phyloP scores from a whole-genome alignment of 108 stramenopile species.

The Stephanodiscus minutulus region DNA sequence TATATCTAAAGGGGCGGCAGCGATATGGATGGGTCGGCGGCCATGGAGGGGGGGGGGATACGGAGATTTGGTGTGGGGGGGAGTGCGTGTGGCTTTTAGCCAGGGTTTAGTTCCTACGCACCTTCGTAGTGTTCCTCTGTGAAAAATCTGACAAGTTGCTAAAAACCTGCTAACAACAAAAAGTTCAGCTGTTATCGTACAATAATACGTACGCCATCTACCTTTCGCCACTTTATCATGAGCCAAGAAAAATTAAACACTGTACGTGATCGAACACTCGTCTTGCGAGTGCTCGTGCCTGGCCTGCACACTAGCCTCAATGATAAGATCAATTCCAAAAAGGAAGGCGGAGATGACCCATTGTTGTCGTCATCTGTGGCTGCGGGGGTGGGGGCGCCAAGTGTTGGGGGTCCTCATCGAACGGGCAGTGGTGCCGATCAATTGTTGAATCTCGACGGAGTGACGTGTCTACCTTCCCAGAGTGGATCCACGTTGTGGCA shows the following conservation, averaged over 20 bases:
- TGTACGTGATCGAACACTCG: conserved; percentile 35
- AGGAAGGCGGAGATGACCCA: conserved; percentile 33
- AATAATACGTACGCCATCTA: too few species aligned
- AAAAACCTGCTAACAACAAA: too few species aligned
- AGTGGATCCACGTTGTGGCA: conserved; percentile 72
- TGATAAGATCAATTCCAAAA: conserved; percentile 68
- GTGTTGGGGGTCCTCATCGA: not conserved
- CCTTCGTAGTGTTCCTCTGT: too few species aligned
- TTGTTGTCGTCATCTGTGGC: not conserved
- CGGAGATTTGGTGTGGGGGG: too few species aligned
- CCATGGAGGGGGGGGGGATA: too few species aligned
- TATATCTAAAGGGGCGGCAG: too few species aligned
- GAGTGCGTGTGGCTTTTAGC: too few species aligned
- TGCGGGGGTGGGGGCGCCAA: not conserved
- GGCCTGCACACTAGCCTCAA: conserved; percentile 74
- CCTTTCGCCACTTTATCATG: too few species aligned
- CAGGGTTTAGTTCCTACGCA: too few species aligned
- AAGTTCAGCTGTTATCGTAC: too few species aligned
- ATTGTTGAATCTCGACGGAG: conserved; percentile 79
- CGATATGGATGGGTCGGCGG: too few species aligned
- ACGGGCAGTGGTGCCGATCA: conserved; percentile 13
- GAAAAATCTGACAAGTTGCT: too few species aligned
- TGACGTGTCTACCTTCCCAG: conserved; percentile 56
- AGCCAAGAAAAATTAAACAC: not conserved
- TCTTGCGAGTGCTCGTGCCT: conserved; percentile 62